phyloP scores from a whole-genome alignment of 495 filamentous ascomycete genomes.

The Neurospora discreta region DNA sequence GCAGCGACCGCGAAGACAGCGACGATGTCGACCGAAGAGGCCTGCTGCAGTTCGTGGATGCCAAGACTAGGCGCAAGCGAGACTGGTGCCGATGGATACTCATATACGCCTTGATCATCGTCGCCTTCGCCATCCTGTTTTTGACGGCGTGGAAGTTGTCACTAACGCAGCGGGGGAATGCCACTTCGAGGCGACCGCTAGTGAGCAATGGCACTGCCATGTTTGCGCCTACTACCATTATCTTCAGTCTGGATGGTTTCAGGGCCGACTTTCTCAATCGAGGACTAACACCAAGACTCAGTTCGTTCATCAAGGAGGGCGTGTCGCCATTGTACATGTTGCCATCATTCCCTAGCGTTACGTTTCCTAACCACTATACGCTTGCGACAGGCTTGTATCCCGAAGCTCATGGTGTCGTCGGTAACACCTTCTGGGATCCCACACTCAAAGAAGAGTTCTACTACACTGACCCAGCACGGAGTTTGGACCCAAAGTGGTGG shows the following conservation, averaged over 20 bases:
- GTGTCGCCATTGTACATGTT: slow-evolving; percentile 85
- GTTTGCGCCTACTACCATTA: slow-evolving; percentile 83
- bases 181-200: slow-evolving; percentile 7
- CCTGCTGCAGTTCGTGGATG: slow-evolving; percentile 31
- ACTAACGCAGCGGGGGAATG: slow-evolving; percentile 7
- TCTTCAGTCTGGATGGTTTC: slow-evolving; percentile 93
- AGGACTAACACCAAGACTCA: slow-evolving; percentile 72
- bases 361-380: slow-evolving; percentile 97
- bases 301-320: slow-evolving; percentile 66
- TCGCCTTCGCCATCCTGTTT: slow-evolving; percentile 40
- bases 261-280: slow-evolving; percentile 88
- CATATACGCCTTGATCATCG: slow-evolving; percentile 39
- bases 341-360: slow-evolving; percentile 90
- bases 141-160: slow-evolving; percentile 40
- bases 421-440: slow-evolving; percentile 90
- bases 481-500: slow-evolving; percentile 87
- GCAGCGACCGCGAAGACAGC: slow-evolving; percentile 44
- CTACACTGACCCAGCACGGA: slow-evolving; percentile 63
- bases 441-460: slow-evolving; percentile 65
- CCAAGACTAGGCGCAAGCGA: slow-evolving; percentile 30
- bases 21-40: slow-evolving; percentile 40
- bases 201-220: slow-evolving; percentile 71
- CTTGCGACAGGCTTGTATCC: slow-evolving; percentile 87
- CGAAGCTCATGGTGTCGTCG: slow-evolving; percentile 85
- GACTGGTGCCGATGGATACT: slow-evolving; percentile 41